Percentiles rank a stretch among this genome's conserved stretches.
phyloP scores from a whole-genome alignment of 2,329 filamentous ascomycete genomes.

The Gnomoniopsis sp. region DNA sequence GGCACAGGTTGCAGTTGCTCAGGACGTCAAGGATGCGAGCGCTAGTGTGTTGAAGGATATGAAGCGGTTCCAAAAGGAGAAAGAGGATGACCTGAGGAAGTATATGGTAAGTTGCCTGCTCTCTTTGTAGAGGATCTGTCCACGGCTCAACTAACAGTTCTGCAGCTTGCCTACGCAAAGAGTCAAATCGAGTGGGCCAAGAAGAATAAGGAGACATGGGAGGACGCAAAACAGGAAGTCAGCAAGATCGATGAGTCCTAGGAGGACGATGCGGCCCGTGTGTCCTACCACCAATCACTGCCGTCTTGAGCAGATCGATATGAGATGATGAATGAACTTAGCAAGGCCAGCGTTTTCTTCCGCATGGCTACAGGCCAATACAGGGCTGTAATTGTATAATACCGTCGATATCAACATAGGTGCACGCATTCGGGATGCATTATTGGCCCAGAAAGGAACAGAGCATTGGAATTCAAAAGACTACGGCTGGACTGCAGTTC shows the following conservation, averaged over 20 bases:
- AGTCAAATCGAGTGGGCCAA: slow-evolving; percentile 93
- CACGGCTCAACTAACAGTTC: neutral
- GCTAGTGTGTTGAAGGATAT: slow-evolving; percentile 83
- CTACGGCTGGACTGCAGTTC: no score
- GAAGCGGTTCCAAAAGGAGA: slow-evolving; percentile 89
- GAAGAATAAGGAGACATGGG: slow-evolving; percentile 88
- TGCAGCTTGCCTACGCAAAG: slow-evolving; percentile 82
- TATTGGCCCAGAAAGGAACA: no score
- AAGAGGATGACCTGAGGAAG: slow-evolving; percentile 86
- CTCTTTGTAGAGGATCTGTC: neutral
- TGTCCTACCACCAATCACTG: neutral
- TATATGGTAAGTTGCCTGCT: slow-evolving; percentile 76
- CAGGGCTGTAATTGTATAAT: slow-evolving; percentile 17
- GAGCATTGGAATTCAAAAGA: no score
- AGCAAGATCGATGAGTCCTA: slow-evolving; percentile 74
- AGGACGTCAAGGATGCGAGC: slow-evolving; percentile 92
- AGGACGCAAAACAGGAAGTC: slow-evolving; percentile 83
- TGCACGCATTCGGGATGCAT: neutral
- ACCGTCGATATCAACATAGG: slow-evolving; percentile 1
- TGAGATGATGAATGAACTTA: slow-evolving; percentile 6
- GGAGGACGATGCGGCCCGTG: neutral
- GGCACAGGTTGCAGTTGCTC: slow-evolving; percentile 80
- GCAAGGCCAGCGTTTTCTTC: neutral
- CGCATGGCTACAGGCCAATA: neutral
- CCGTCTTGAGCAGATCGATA: neutral